Evolutionary conservation across 306 rosid genomes (phyloP).

Genomic region (Mucuna pruriens): DNA sequence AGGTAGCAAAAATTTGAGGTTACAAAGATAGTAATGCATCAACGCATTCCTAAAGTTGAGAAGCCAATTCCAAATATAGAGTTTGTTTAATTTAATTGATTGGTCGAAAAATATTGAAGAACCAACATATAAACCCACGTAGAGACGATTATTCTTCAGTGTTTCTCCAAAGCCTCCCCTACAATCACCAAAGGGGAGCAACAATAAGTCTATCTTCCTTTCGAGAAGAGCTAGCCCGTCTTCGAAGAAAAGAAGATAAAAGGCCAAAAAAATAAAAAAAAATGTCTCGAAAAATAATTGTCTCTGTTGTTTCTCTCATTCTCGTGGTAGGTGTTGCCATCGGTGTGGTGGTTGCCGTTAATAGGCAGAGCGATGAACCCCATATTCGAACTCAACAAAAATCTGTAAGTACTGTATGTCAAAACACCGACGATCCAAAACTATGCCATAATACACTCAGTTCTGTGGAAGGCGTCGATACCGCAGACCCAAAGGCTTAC

Average conservation of each 20-base stretch:
- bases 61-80: background rate
- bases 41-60: background rate
- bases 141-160: background rate
- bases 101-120: background rate
- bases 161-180: conserved; percentile 1
- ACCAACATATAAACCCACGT: conserved; percentile 25
- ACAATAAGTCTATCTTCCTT: background rate
- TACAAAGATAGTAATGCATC: background rate
- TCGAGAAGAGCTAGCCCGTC: background rate
- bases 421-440: conserved; percentile 43
- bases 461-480: background rate
- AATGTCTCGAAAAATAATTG: conserved; percentile 52
- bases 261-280: background rate
- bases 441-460: conserved; percentile 55
- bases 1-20: too few relatives aligned
- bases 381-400: conserved; percentile 29
- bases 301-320: conserved; percentile 58
- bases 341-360: conserved; percentile 50
- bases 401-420: conserved; percentile 44
- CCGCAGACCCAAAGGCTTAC: conserved; percentile 51
- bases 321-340: conserved; percentile 70
- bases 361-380: background rate
- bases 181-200: conserved; percentile 14
- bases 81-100: background rate
- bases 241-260: background rate